Evolutionary conservation across 148 eudicot genomes (phyloP).

Genomic region (Amaranthus hypochondriacus): DNA sequence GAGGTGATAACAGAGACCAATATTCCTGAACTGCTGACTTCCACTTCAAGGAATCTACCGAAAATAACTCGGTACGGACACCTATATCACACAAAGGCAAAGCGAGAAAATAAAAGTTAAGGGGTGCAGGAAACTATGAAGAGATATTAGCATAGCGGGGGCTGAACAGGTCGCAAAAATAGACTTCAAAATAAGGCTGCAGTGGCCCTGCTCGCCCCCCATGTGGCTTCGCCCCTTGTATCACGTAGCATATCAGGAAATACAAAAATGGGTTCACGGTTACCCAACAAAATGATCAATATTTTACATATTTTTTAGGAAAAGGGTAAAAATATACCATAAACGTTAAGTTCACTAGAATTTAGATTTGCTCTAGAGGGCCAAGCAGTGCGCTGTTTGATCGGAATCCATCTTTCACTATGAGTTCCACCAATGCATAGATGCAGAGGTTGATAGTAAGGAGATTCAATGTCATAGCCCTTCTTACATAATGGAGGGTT

Average conservation of each 20-base stretch:
- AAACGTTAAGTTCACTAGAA: slow-evolving; percentile 52
- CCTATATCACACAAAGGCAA: slow-evolving; percentile 31
- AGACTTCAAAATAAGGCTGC: no score
- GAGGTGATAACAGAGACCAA: slow-evolving; percentile 92
- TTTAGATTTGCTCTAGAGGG: slow-evolving; percentile 52
- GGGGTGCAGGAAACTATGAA: no score
- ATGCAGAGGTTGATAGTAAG: slow-evolving; percentile 66
- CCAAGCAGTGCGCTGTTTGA: slow-evolving; percentile 59
- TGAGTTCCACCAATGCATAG: slow-evolving; percentile 75
- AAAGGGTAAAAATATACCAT: slow-evolving; percentile 38
- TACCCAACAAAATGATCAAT: neutral
- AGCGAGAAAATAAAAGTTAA: slow-evolving; percentile 16
- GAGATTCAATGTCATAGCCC: slow-evolving; percentile 65
- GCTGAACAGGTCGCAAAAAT: no score
- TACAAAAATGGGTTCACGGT: no score
- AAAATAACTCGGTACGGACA: slow-evolving; percentile 49
- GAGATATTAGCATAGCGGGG: no score
- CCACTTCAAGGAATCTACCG: slow-evolving; percentile 64
- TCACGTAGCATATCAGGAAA: neutral
- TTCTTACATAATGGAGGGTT: slow-evolving; percentile 57
- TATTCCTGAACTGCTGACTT: slow-evolving; percentile 61
- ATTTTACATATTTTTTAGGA: neutral
- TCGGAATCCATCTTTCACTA: slow-evolving; percentile 79
- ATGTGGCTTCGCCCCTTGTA: no score
- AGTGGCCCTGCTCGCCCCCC: no score